phyloP scores from a whole-genome alignment of 2,329 filamentous ascomycete genomes.

The Paraconiothyrium brasiliense region DNA sequence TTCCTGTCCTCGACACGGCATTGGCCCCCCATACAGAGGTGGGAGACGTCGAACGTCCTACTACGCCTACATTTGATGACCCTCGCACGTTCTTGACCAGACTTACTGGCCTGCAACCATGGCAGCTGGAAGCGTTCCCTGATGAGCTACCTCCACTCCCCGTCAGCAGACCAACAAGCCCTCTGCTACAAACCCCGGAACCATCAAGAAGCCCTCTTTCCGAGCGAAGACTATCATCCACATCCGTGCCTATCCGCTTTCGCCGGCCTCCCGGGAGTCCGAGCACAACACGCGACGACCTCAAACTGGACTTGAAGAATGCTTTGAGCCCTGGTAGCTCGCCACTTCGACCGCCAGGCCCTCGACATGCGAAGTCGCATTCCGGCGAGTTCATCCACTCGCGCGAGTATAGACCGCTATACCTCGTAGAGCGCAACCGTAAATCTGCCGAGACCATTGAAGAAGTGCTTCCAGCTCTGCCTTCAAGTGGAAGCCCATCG shows the following conservation, averaged over 20 bases:
- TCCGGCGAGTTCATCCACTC: slow-evolving; percentile 64
- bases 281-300: slow-evolving; percentile 54
- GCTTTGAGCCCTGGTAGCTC: slow-evolving; percentile 52
- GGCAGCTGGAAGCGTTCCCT: slow-evolving; percentile 46
- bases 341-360: slow-evolving; percentile 49
- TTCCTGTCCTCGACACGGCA: slow-evolving; percentile 37
- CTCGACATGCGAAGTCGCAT: slow-evolving; percentile 57
- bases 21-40: slow-evolving; percentile 32
- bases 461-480: slow-evolving; percentile 62
- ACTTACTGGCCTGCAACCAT: slow-evolving; percentile 48
- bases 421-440: slow-evolving; percentile 74
- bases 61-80: slow-evolving; percentile 45
- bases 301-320: slow-evolving; percentile 46
- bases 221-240: slow-evolving; percentile 50
- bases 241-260: slow-evolving; percentile 66
- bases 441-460: slow-evolving; percentile 45
- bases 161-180: slow-evolving; percentile 39
- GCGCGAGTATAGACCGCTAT: slow-evolving; percentile 81
- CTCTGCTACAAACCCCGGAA: slow-evolving; percentile 39
- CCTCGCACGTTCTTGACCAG: slow-evolving; percentile 44
- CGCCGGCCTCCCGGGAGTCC: slow-evolving; percentile 58
- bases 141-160: slow-evolving; percentile 47
- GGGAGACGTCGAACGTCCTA: slow-evolving; percentile 37
- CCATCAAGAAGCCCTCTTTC: slow-evolving; percentile 26
- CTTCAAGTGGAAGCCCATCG: slow-evolving; percentile 55